Percentiles rank a stretch among this genome's conserved stretches.
These are phyloP conservation scores for Cryptococcus floricola DNA, from an alignment of 1,284 basidiomycete genomes.

Conservation along the genomic window DNA sequence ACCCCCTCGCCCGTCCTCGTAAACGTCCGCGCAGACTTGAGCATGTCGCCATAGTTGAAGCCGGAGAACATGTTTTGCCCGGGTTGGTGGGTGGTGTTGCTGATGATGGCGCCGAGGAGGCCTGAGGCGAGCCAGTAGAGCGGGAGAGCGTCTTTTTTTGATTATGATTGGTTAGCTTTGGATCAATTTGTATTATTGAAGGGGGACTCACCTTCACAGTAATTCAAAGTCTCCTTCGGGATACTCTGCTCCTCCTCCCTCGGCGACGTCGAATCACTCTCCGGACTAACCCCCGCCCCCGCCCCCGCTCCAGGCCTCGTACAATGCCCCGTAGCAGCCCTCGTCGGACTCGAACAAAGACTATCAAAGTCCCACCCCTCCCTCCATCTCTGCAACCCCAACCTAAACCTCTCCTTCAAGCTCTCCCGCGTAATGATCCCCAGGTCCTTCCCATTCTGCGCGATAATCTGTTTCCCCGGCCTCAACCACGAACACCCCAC, in stretches of 20 bases:
- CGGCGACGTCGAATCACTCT: slow-evolving; percentile 1
- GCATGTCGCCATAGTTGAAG: slow-evolving; percentile 40
- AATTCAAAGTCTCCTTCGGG: slow-evolving; percentile 22
- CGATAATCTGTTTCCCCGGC: slow-evolving; percentile 29
- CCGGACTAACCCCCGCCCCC: slow-evolving; percentile 1
- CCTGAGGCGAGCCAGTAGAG: slow-evolving; percentile 51
- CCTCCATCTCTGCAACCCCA: slow-evolving; percentile 46
- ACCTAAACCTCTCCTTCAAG: slow-evolving; percentile 32
- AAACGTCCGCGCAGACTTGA: slow-evolving; percentile 44
- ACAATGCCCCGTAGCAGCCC: not conserved
- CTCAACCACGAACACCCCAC: slow-evolving; percentile 33
- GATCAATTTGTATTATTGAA: not conserved
- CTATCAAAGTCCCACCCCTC: slow-evolving; percentile 52
- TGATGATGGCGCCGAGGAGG: slow-evolving; percentile 42
- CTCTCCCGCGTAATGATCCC: slow-evolving; percentile 30
- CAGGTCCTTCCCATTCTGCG: slow-evolving; percentile 32
- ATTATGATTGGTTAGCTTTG: not conserved
- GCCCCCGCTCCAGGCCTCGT: not conserved
- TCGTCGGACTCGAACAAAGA: slow-evolving; percentile 29
- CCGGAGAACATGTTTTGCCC: slow-evolving; percentile 36
- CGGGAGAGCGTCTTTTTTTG: slow-evolving; percentile 48
- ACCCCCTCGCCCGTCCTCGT: slow-evolving; percentile 43
- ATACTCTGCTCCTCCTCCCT: not conserved
- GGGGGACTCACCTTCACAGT: slow-evolving; percentile 39
- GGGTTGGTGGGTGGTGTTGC: slow-evolving; percentile 17